Evolutionary conservation across 2,329 filamentous ascomycete species (phyloP).

Genomic region (Aspergillus aculeatus): DNA sequence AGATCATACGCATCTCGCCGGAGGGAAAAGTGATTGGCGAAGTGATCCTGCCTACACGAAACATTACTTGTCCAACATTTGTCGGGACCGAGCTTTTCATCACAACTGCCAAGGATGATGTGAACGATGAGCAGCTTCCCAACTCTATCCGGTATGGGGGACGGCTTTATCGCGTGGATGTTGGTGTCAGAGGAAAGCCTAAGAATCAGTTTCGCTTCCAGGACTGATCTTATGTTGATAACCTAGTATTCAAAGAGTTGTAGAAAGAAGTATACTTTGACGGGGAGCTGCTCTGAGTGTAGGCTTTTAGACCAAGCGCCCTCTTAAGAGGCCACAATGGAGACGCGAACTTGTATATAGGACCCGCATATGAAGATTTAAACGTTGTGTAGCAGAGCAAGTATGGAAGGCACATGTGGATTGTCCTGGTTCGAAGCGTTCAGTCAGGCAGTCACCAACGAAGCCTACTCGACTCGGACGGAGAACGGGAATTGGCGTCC

Average conservation of each 20-base stretch:
- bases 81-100: conserved; percentile 73
- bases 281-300: neutral
- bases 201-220: conserved; percentile 63
- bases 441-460: neutral
- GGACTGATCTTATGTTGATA: conserved; percentile 5
- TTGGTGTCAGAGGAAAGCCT: conserved; percentile 66
- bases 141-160: conserved; percentile 66
- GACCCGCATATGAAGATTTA: neutral
- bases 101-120: conserved; percentile 71
- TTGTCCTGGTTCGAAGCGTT: neutral
- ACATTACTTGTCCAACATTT: conserved; percentile 79
- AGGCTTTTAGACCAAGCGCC: neutral
- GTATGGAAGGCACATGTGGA: neutral
- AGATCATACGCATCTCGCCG: conserved; percentile 71
- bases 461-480: neutral
- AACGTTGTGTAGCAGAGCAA: neutral
- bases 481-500: neutral
- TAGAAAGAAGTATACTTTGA: neutral
- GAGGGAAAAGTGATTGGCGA: conserved; percentile 70
- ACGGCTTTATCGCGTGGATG: conserved; percentile 72
- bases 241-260: neutral
- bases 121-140: conserved; percentile 58
- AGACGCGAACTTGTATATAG: neutral
- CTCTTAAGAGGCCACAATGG: neutral
- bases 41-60: conserved; percentile 71